These are phyloP conservation scores for Bombardia bombarda DNA, from an alignment of 495 filamentous ascomycete species.

Conservation along the genomic window DNA sequence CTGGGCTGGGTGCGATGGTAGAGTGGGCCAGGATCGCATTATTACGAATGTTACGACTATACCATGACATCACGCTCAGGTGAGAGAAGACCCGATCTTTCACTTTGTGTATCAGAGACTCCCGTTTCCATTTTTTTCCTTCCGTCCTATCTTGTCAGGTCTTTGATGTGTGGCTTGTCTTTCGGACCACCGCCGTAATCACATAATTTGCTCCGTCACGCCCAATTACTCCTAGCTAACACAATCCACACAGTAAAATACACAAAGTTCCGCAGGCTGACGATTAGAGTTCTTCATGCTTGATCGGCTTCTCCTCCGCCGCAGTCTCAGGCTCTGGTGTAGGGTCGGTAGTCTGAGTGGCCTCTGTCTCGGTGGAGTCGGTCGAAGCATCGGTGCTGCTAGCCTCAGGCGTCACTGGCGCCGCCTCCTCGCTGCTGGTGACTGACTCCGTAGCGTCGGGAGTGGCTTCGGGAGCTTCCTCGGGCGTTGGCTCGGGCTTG, in stretches of 20 bases:
- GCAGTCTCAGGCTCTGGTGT: constrained; percentile 24
- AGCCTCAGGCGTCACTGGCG: constrained; percentile 31
- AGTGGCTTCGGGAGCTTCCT: constrained; percentile 26
- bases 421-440: constrained; percentile 10
- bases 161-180: not conserved
- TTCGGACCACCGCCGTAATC: not conserved
- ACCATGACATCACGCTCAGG: constrained; percentile 4
- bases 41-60: constrained; percentile 7
- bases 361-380: constrained; percentile 15
- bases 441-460: constrained; percentile 30
- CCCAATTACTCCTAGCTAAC: not conserved
- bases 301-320: constrained; percentile 1
- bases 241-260: not conserved
- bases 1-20: not conserved
- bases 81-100: constrained; percentile 9
- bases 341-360: constrained; percentile 21
- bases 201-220: not conserved
- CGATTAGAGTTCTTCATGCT: constrained; percentile 39
- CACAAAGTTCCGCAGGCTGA: not conserved
- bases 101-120: not conserved
- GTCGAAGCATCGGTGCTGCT: constrained; percentile 20
- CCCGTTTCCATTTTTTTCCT: constrained; percentile 2
- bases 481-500: constrained; percentile 26
- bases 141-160: not conserved
- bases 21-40: not conserved